Base-by-base conservation (phyloP, 1,284 basidiomycete genomes). In the Mixia osmundae region DNA sequence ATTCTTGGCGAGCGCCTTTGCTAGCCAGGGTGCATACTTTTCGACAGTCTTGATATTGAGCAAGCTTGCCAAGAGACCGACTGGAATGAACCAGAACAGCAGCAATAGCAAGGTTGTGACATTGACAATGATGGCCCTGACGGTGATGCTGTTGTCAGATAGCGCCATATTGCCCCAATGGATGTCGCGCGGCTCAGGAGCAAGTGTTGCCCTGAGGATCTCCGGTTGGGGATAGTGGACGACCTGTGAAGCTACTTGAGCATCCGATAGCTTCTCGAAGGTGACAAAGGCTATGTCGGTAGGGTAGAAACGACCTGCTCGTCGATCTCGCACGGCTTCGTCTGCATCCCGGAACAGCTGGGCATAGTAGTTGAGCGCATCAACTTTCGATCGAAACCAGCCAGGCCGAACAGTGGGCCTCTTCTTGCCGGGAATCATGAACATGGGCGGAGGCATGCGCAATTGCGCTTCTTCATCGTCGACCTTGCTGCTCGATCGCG, bases 161-260 rank as follows among this genome's bases (percentile, higher is more conserved):
- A 75, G 68, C 2, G 69, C 62, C 57, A 95, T 74, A 49, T 82
- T 87, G 28, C 70, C 64, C 91, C 89, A 97, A 14, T 94, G 71
- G 40, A 97, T 78, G 54, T 97, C 89, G 30, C 89, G 68, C 7
- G 89, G 89, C 54, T 97, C 89, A 0, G 85, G 87, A 0, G 89
- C 40, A 4, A 39, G 28, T 4, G 25, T 30, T 8, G 41, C 40
- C 7, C 32, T 25, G 30, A 42, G 36, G 25, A 40, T 44, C 12
- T 46, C 50, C 2, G 54, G 53, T 21, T 48, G 41, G 1, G 48
- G 50, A n/a, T 51, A 54, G 29, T 37, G 22, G 15, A 33, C 11
- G 18, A 41, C 36, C 38, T 39, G 20, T 3, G 77, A 65, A 1
- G 83, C 83, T 29, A 79, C 74, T 73, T 97, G 87, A 72, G 27